Conservation (phyloP, 1,284 basidiomycete species). For the Mycosarcoma mackinlayi region DNA sequence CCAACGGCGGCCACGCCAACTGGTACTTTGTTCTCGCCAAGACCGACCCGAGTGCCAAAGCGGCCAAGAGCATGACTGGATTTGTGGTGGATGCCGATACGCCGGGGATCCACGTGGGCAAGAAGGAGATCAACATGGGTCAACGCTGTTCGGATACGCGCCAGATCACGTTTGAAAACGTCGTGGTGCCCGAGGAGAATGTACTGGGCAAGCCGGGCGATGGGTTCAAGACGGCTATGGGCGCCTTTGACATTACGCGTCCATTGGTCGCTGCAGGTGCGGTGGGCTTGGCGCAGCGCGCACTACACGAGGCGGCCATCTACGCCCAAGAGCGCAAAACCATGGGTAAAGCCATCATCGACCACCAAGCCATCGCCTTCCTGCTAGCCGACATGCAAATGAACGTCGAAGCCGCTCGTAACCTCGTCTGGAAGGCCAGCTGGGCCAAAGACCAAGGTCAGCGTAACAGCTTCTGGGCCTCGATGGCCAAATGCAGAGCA, state of each 20-base stretch:
- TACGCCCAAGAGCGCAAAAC: constrained; percentile 73
- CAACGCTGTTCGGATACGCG: constrained; percentile 73
- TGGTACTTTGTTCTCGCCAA: constrained; percentile 74
- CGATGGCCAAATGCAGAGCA: constrained; percentile 73
- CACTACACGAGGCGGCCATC: constrained; percentile 72
- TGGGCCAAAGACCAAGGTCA: constrained; percentile 72
- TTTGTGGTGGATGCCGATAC: constrained; percentile 73
- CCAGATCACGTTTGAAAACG: constrained; percentile 73
- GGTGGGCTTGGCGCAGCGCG: constrained; percentile 72
- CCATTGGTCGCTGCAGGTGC: constrained; percentile 72
- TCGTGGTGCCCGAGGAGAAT: constrained; percentile 72
- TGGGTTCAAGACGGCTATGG: constrained; percentile 73
- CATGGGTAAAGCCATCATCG: constrained; percentile 73
- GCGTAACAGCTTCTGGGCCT: constrained; percentile 73
- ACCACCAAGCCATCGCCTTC: constrained; percentile 73
- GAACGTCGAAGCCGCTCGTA: constrained; percentile 70
- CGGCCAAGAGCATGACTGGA: constrained; percentile 72
- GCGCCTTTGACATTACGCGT: constrained; percentile 72
- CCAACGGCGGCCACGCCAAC: constrained; percentile 72
- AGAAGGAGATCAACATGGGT: constrained; percentile 75
- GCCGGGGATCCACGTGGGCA: constrained; percentile 70
- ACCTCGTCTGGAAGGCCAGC: constrained; percentile 72
- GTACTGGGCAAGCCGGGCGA: constrained; percentile 72
- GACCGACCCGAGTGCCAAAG: constrained; percentile 71
- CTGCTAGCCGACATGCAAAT: constrained; percentile 75